These are phyloP conservation scores for Quercus tomentella DNA, from an alignment of 331 rosid species.

Conservation along the genomic window DNA sequence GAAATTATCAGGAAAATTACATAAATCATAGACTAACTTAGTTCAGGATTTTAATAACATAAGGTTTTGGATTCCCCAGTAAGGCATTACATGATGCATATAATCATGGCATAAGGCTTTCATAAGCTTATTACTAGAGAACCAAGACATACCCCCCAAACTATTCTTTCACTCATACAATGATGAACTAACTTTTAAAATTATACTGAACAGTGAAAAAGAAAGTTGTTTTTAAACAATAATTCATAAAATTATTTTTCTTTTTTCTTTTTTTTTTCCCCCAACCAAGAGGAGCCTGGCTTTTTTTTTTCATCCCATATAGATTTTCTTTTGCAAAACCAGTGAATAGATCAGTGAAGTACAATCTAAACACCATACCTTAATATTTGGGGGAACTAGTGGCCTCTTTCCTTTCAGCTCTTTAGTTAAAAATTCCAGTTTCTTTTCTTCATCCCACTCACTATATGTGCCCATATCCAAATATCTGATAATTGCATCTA, in stretches of 20 bases:
- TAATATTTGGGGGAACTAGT: slow-evolving; percentile 68
- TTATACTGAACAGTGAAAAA: neutral
- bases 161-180: too few species aligned
- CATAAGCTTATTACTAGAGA: too few species aligned
- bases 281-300: neutral
- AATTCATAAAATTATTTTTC: neutral
- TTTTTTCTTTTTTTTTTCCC: neutral
- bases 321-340: neutral
- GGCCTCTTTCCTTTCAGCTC: slow-evolving; percentile 96
- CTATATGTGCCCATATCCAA: slow-evolving; percentile 84
- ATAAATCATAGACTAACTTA: too few species aligned
- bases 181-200: too few species aligned
- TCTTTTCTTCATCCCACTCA: slow-evolving; percentile 97
- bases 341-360: neutral
- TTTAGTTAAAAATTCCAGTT: slow-evolving; percentile 67
- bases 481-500: slow-evolving; percentile 73
- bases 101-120: too few species aligned
- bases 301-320: neutral
- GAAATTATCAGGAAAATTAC: too few species aligned
- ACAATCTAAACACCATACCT: slow-evolving; percentile 40
- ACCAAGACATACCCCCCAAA: too few species aligned
- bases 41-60: too few species aligned
- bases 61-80: too few species aligned
- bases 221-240: neutral
- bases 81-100: too few species aligned